These are phyloP conservation scores for Taphrina sp. DNA, from an alignment of 1,139 yeast genomes.

Conservation along the genomic window DNA sequence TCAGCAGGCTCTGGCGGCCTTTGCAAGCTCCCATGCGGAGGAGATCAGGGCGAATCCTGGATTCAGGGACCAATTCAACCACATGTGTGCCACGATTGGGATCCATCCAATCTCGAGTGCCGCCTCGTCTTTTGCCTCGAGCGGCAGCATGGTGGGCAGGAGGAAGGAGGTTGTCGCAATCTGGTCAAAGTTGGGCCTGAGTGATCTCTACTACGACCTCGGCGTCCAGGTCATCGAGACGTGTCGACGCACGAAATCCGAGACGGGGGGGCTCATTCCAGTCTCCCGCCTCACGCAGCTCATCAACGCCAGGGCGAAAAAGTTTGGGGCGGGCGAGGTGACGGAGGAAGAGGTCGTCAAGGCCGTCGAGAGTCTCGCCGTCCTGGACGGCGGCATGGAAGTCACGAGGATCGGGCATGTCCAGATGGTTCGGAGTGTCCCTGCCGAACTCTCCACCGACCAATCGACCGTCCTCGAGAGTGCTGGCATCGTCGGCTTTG, in stretches of 20 bases:
- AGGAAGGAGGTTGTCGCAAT: slow-evolving; percentile 43
- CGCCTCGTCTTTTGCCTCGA: slow-evolving; percentile 45
- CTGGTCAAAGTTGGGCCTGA: slow-evolving; percentile 49
- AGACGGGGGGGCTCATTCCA: slow-evolving; percentile 77
- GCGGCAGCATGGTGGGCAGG: slow-evolving; percentile 36
- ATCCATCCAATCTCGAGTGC: slow-evolving; percentile 69
- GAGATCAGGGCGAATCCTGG: slow-evolving; percentile 65
- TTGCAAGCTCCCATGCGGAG: slow-evolving; percentile 54
- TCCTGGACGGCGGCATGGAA: slow-evolving; percentile 52
- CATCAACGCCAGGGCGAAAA: slow-evolving; percentile 39
- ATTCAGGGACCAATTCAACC: slow-evolving; percentile 67
- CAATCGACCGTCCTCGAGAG: slow-evolving; percentile 69
- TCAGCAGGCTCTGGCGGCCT: slow-evolving; percentile 45
- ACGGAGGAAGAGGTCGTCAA: slow-evolving; percentile 41
- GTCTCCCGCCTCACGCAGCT: slow-evolving; percentile 55
- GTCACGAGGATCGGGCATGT: slow-evolving; percentile 46
- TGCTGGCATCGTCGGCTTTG: slow-evolving; percentile 64
- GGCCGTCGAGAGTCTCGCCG: slow-evolving; percentile 49
- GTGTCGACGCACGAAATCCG: slow-evolving; percentile 64
- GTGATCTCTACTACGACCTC: slow-evolving; percentile 62
- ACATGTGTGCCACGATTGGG: slow-evolving; percentile 74
- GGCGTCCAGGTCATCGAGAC: slow-evolving; percentile 72
- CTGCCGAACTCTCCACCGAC: slow-evolving; percentile 59
- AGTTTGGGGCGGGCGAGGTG: slow-evolving; percentile 42
- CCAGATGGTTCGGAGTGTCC: slow-evolving; percentile 51